Evolutionary conservation across 192 early-diverging fungal genomes (phyloP), one percentile per base, ranked within the genome.

Genomic region (Spizellomyces punctatus): DNA sequence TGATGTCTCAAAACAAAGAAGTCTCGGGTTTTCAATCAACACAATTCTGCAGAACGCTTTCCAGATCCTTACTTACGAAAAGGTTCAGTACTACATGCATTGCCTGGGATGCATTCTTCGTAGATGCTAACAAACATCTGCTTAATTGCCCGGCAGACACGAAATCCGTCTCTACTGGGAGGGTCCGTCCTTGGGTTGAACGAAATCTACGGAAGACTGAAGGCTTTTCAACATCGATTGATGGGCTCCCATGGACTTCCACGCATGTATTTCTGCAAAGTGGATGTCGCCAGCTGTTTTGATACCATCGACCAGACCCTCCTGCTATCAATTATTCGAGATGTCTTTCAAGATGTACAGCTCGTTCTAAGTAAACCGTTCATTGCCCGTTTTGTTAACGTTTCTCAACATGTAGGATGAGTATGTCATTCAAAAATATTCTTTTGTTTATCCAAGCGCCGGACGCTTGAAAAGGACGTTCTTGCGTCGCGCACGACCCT

Each of bases 281-380:
- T 93, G 8, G 95, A 97, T 72, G 88, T 97, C 50, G 81, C 78
- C 41, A 74, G 73, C 43, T 90, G 90, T 21, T 97, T 90, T 69
- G 93, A 97, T 71, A 89, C 87, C n/a, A 94, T 97, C 58, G 79
- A 88, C 8, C 95, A 94, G 63, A 77, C 63, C 41, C 87, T 86
- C 56, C 76, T 97, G 16, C 66, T 92, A 17, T 47, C 79, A 0
- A 79, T 91, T 45, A 52, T 93, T 46, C 48, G 81, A 21, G 63
- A 67, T 6, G 64, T 85, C 0, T 16, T 93, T 12, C 57, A 74
- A 9, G 83, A 91, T 66, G 88, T 90, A 62, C 27, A 41, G 70
- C 9, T 58, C 71, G 19, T 36, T 0, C 62, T 61, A 52, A 55
- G 12, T 61, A n/a, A 27, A 0, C 27, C 27, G 3, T 36, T 36